A percentile compares a stretch with the other conserved stretches of the same genome.
phyloP scores from a whole-genome alignment of 331 rosid species.

The Stylosanthes scabra region DNA sequence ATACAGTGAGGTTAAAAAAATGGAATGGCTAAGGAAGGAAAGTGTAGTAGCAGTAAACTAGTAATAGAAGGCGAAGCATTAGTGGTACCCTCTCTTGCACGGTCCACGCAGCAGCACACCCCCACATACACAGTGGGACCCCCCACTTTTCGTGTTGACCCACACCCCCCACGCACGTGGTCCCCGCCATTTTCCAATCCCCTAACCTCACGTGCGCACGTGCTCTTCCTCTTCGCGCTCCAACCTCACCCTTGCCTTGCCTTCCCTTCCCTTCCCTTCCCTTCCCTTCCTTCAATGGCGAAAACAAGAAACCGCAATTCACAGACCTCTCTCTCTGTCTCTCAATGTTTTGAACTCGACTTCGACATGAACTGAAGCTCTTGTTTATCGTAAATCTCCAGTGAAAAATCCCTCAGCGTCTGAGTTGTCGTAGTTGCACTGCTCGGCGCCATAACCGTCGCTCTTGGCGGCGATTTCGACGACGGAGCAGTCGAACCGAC shows the following conservation, averaged over 20 bases:
- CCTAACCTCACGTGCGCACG: conserved; percentile 64
- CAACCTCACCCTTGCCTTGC: background rate
- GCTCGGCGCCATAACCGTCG: conserved; percentile 49
- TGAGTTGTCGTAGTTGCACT: conserved; percentile 47
- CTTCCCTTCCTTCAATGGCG: conserved; percentile 36
- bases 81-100: conserved; percentile 32
- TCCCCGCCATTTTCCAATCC: conserved; percentile 41
- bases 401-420: conserved; percentile 68
- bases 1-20: background rate
- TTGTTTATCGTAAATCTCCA: conserved; percentile 69
- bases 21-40: background rate
- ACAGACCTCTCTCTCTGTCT: background rate
- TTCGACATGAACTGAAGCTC: conserved; percentile 81
- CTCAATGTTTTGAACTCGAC: conserved; percentile 61
- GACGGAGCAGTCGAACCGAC: conserved; percentile 31
- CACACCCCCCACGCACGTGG: conserved; percentile 43
- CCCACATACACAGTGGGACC: conserved; percentile 43
- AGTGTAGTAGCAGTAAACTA: too few relatives aligned
- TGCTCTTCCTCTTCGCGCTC: conserved; percentile 34
- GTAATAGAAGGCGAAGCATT: background rate
- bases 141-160: conserved; percentile 48
- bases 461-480: conserved; percentile 34
- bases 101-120: conserved; percentile 46
- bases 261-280: background rate
- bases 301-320: background rate